A percentile compares a stretch with the other conserved stretches of the same genome.
Evolutionary conservation across 2,329 filamentous ascomycete genomes (phyloP).

Genomic region (Monilinia laxa): DNA sequence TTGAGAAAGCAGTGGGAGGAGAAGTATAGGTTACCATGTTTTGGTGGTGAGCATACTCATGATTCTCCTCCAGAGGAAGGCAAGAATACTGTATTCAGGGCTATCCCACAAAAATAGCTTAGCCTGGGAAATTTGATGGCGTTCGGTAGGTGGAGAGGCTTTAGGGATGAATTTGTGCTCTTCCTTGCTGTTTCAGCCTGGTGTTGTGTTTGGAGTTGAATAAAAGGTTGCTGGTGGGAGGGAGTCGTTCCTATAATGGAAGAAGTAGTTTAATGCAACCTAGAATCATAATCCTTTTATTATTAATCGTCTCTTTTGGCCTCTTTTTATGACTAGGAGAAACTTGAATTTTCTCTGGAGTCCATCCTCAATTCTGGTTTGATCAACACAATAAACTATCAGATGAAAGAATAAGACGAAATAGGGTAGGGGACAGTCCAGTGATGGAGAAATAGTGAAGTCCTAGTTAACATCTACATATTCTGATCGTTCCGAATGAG

Average conservation of each 20-base stretch:
- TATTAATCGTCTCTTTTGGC: neutral
- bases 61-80: slow-evolving; percentile 22
- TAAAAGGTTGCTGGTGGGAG: neutral
- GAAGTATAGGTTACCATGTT: slow-evolving; percentile 48
- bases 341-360: neutral
- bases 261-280: neutral
- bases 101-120: slow-evolving; percentile 13
- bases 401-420: neutral
- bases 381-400: neutral
- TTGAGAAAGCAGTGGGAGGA: slow-evolving; percentile 72
- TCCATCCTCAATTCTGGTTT: neutral
- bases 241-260: neutral
- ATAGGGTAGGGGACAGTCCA: neutral
- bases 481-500: too few species aligned
- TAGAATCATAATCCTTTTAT: neutral
- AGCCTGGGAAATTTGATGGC: neutral
- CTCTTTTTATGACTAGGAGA: neutral
- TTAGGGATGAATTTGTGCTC: slow-evolving; percentile 7
- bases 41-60: slow-evolving; percentile 35
- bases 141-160: slow-evolving; percentile 4
- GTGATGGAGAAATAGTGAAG: neutral
- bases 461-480: neutral
- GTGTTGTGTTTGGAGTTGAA: slow-evolving; percentile 4
- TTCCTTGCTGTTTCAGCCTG: slow-evolving; percentile 11
- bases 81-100: slow-evolving; percentile 17